Evolutionary conservation across 306 rosid genomes (phyloP), one percentile per base, ranked within the genome.

Genomic region (Mimosa pudica): DNA sequence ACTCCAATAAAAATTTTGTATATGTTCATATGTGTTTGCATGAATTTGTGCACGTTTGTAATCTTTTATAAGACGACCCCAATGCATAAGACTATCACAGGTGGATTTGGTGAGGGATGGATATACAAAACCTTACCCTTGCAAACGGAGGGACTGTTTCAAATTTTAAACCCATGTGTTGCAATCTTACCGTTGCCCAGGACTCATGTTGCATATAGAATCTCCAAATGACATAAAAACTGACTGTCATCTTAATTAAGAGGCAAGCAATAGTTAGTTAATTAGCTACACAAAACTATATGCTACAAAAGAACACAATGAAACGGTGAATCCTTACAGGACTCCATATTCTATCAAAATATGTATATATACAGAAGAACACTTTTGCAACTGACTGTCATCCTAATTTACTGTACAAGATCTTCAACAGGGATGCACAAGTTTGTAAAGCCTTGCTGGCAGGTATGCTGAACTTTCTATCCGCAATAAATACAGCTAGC

Each of bases 361-460:
- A 46, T 75, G 67, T 33, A 48, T 62, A 24, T 63, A 70, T 32
- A 38, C 30, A 24, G 30, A 71, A 66, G 48, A 74, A 17, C 9
- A 41, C 8, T 17, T 36, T 57, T 77, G 76, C 71, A 83, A 70
- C 54, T 77, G 71, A 55, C 54, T 65, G 61, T 38, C 65, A 86
- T 74, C 76, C 74, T 74, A 80, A 71, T 57, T 74, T 82, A 81
- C 85, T 85, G 86, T 82, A 83, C 89, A 86, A 24, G 55, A 83
- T 73, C 76, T 70, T 69, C 10, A 49, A 74, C 78, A 73, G 70
- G 32, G 75, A 83, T 65, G 82, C 87, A 48, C 51, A 64, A 68
- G 73, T 77, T 67, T 51, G 1, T 18, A 52, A 9, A 80, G 11
- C 51, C 68, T 72, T 70, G 47, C 82, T 72, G 78, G 82, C 60